Conservation (phyloP, 495 filamentous ascomycete species). For the Podospora didyma region DNA sequence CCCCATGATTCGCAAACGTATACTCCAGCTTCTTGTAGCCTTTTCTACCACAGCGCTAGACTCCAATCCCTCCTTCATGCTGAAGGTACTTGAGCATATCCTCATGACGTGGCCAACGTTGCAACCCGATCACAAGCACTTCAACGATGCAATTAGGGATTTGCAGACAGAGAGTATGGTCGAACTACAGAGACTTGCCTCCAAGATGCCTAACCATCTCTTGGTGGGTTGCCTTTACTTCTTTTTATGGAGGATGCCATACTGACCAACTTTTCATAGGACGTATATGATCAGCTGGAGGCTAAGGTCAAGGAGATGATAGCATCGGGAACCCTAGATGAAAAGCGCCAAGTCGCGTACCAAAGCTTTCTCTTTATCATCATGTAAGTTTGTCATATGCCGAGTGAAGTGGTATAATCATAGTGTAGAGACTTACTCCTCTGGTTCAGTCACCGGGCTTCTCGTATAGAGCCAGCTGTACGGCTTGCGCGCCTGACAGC, state of each 20-base stretch:
- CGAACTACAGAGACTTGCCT: constrained; percentile 83
- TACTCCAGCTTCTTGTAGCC: constrained; percentile 78
- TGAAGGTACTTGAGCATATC: constrained; percentile 85
- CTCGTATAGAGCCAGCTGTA: constrained; percentile 61
- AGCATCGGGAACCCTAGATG: constrained; percentile 65
- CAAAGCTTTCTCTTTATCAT: constrained; percentile 88
- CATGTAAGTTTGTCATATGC: constrained; percentile 49
- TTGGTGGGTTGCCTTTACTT: constrained; percentile 43
- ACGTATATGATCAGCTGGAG: constrained; percentile 83
- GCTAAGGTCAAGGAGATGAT: constrained; percentile 79
- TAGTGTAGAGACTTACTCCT: neutral
- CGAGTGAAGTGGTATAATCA: neutral
- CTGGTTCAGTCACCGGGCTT: constrained; percentile 65
- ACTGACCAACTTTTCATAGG: constrained; percentile 30
- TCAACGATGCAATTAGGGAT: constrained; percentile 88
- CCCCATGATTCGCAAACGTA: constrained; percentile 76
- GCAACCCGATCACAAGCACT: constrained; percentile 61
- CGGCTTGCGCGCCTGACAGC: constrained; percentile 61
- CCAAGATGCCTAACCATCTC: constrained; percentile 85
- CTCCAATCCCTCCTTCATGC: constrained; percentile 70
- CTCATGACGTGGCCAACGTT: constrained; percentile 73
- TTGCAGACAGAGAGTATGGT: constrained; percentile 76
- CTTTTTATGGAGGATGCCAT: neutral
- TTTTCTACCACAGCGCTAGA: constrained; percentile 81
- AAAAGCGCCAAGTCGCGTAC: constrained; percentile 62